Base-by-base conservation (phyloP, 371 early-diverging fungal genomes). In the Neoconidiobolus thromboides region DNA sequence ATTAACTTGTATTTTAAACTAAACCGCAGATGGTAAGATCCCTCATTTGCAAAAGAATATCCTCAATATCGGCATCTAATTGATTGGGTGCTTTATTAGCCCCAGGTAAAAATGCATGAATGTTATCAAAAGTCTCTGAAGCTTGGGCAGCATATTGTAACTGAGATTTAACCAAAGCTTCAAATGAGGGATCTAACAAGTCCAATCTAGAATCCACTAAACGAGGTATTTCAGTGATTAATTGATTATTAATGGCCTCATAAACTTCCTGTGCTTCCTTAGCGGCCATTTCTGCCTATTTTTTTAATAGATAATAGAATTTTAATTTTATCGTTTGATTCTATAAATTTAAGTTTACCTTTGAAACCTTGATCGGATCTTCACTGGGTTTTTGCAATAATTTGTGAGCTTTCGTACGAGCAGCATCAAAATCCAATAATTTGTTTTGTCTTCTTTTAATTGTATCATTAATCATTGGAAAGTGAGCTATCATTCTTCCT, bases 391-490 rank as follows among this genome's bases (percentile, higher is more conserved):
- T 83, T 50, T 89, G 88, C 4, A 82, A 77, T 58, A 89, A 64
- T 65, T 88, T 91, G 46, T 85, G 74, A 15, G 86, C 83, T 67
- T 80, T 83, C 39, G 80, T 70, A 6, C 82, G 73, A 1, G 78
- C 73, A 26, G 81, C 71, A 63, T 97, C 98, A 63, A 92, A 89
- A 64, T 96, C 96, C 38, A 89, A 69, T 43, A 90, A 64, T 67
- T 92, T 92, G 64, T 87, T 86, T 58, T 83, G 75, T 38, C 96
- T 81, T 55, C 86, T 82, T 66, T 83, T 86, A 54, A 93, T 86
- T 2, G 88, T 85, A 61, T 92, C 91, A 67, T 93, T 89, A 63
- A 91, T 80, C 62, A 90, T 89, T 3, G 96, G 94, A 68, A 97
- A 87, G 60, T 85, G 88, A 7, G 83, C 83, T 46, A 83, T 78